Percentiles rank a stretch among this genome's conserved stretches.
These are phyloP conservation scores for Heritiera fomes DNA, from an alignment of 345 rosid species.

Conservation along the genomic window DNA sequence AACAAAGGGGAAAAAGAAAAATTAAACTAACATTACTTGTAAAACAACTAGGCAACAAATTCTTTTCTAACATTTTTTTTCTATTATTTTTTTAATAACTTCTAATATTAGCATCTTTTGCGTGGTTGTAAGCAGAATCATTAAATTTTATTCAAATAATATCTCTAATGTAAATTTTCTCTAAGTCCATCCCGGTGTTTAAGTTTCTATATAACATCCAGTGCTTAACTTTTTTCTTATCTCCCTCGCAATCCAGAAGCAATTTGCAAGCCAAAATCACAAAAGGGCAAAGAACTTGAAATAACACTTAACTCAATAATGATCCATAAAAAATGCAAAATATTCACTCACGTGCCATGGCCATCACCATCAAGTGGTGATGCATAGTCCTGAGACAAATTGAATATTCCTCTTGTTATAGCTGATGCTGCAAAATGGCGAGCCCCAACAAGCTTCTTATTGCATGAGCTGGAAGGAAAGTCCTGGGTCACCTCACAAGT, in stretches of 20 bases:
- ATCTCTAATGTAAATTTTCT: neutral
- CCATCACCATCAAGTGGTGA: conserved; percentile 97
- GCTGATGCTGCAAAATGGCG: conserved; percentile 98
- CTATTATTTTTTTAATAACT: neutral
- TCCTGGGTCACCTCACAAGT: conserved; percentile 94
- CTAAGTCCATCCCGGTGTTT: neutral
- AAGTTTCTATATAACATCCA: neutral
- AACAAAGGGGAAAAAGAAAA: neutral
- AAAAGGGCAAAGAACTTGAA: neutral
- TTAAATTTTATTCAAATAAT: neutral
- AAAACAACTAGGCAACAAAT: neutral
- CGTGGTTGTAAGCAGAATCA: neutral
- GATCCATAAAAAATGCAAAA: conserved; percentile 10
- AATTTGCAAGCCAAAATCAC: neutral
- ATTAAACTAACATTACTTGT: neutral
- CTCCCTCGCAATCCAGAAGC: neutral
- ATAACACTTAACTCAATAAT: neutral
- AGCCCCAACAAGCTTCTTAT: conserved; percentile 90
- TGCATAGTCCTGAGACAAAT: conserved; percentile 82
- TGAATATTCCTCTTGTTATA: conserved; percentile 91
- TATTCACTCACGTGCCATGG: conserved; percentile 86
- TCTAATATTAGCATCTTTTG: neutral
- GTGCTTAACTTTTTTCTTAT: neutral
- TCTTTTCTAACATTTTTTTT: neutral
- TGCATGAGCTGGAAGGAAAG: conserved; percentile 96